Base-by-base conservation (phyloP, 2,329 filamentous ascomycete species). In the Alternaria solani region DNA sequence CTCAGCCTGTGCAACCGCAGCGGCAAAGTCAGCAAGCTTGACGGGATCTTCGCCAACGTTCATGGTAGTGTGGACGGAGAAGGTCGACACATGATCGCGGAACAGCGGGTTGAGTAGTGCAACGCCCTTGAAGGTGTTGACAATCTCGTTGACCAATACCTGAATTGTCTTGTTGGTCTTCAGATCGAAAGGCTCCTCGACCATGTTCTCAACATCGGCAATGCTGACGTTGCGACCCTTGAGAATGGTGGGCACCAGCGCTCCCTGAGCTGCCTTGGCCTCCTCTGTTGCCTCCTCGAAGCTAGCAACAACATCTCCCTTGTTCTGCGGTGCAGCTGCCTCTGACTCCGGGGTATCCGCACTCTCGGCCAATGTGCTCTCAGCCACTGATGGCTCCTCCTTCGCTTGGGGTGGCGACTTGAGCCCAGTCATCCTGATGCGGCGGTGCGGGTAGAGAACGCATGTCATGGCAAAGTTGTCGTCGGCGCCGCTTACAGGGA, bases 101-200 rank as follows among this genome's bases (percentile, higher is more conserved):
- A 99, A 99, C 20, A 99, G 85, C 61, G 91, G 93, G 81, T 98
- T 99, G 80, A 97, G 88, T 44, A 89, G 91, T 9, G 94, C 94
- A 55, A 99, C 93, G 77, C 98, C 94, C 81, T 97, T 98, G 84
- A 97, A 98, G 0, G 97, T 95, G 77, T 97, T 98, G 76, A 99
- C 93, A 63, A 99, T 98, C 81, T 99, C 96, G 73, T 94, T 97
- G 51, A 94, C 95, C 46, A 99, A 89, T 12, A 95, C 95, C 56
- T 93, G 90, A 61, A 98, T 93, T 34, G 95, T 89, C 18, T 90
- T 90, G 73, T 91, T 95, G 80, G 94, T 96, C 75, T 93, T 92
- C 74, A 93, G 90, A 77, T 98, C 95, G 76, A 92, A 92, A 0
- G 93, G 90, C 73, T 97, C 91, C 72, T 99, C 95, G 0, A 85